Base-by-base conservation (phyloP, 495 filamentous ascomycete genomes). In the Hypoxylon perforatum region DNA sequence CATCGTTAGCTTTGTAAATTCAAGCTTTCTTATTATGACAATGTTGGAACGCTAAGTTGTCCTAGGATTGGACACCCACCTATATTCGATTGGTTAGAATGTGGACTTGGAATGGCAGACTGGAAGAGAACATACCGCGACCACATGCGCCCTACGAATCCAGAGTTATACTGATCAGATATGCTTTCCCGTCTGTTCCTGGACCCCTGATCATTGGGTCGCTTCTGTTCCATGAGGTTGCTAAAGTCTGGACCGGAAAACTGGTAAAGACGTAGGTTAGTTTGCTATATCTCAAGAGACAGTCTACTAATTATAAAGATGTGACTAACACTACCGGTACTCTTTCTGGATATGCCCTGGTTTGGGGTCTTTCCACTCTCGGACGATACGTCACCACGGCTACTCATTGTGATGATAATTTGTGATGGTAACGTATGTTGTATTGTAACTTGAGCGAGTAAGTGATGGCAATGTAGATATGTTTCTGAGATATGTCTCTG, bases 171-270 rank as follows among this genome's bases (percentile, higher is more conserved):
- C 23, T 64, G 61, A 3, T 64, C 53, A 5, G 52, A n/a, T 36
- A 63, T 57, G 23, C 61, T 63, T 35, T 56, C 25, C 7, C 61
- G 61, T 25, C 52, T 56, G 8, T 57, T 57, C 12, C 44, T 1
- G 0, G 61, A 57, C 17, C 35, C 61, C 18, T 42, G 14, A n/a
- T 57, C 61, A 1, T 23, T 41, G 2, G 61, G 45, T 15, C 61
- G 42, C 52, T 63, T 63, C 15, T 63, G 61, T 15, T 45, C 4
- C 15, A 42, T 50, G n/a, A 63, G 45, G 15, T 36, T 45, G 9
- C 51, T 57, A 25, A 42, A 63, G 14, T 51, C 25, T 4, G 61
- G 61, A 0, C 61, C 61, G 15, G 52, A 50, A 11, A 51, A 49
- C 61, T 63, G 18, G 1, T 38, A 1, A 53, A 15, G 14, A 52